Percentiles rank a stretch among this genome's conserved stretches.
Conservation (phyloP, 495 filamentous ascomycete species). For the Podospora comata region DNA sequence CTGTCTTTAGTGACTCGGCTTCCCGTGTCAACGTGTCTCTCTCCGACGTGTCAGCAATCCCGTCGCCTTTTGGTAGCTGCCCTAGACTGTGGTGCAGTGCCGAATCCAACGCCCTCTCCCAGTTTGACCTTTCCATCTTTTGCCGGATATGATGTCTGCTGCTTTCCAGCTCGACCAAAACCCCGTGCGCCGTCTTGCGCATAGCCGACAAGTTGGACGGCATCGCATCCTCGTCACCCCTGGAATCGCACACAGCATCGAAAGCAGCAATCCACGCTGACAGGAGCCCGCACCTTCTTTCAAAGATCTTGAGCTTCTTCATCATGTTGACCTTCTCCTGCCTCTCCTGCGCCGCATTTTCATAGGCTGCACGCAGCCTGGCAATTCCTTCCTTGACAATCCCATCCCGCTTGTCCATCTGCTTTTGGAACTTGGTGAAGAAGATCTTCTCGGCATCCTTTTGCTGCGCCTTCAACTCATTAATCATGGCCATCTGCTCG, state of each 20-base stretch:
- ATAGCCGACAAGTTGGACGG: conserved; percentile 65
- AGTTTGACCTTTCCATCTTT: conserved; percentile 69
- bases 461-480: conserved; percentile 87
- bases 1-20: conserved; percentile 76
- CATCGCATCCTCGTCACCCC: conserved; percentile 65
- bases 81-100: conserved; percentile 81
- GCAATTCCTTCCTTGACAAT: conserved; percentile 77
- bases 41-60: conserved; percentile 64
- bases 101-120: conserved; percentile 81
- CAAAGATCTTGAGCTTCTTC: conserved; percentile 80
- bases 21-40: conserved; percentile 71
- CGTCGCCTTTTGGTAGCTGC: conserved; percentile 72
- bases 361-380: conserved; percentile 78
- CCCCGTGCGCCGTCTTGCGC: conserved; percentile 82
- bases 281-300: conserved; percentile 76
- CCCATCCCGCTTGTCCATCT: conserved; percentile 74
- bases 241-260: conserved; percentile 70
- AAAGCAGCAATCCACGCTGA: conserved; percentile 93
- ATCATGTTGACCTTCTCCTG: conserved; percentile 74
- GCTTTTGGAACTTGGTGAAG: conserved; percentile 86
- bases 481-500: conserved; percentile 89
- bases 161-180: conserved; percentile 80
- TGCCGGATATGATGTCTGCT: conserved; percentile 90
- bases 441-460: conserved; percentile 84
- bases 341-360: conserved; percentile 73